A percentile compares a stretch with the other conserved stretches of the same genome.
Conservation (phyloP, 1,284 basidiomycete species). For the Ustilago sp. region DNA sequence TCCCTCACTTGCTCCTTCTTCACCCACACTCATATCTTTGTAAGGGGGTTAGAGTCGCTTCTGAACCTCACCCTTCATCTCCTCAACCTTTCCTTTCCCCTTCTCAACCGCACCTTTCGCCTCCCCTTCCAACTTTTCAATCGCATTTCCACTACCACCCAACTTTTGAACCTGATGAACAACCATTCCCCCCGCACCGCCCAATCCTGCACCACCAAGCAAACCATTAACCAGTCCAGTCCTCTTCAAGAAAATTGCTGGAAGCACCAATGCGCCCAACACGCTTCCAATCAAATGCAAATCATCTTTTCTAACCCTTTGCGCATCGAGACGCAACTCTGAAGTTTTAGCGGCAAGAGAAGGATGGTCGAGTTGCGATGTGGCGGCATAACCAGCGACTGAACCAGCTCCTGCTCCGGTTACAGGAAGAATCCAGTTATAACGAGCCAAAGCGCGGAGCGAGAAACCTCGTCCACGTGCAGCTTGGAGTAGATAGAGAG, state of each 20-base stretch:
- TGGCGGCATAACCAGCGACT: slow-evolving; percentile 43
- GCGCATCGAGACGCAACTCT: slow-evolving; percentile 31
- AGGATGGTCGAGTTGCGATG: slow-evolving; percentile 36
- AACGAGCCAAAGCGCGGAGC: slow-evolving; percentile 51
- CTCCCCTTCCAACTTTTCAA: neutral
- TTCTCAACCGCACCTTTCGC: slow-evolving; percentile 2
- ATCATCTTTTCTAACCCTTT: slow-evolving; percentile 59
- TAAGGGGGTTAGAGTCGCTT: slow-evolving; percentile 8
- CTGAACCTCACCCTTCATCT: slow-evolving; percentile 23
- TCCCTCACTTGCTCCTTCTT: neutral
- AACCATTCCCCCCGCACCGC: slow-evolving; percentile 56
- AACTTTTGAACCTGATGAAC: slow-evolving; percentile 50
- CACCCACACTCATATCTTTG: neutral
- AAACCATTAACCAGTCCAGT: slow-evolving; percentile 65
- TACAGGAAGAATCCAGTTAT: slow-evolving; percentile 61
- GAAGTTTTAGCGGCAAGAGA: slow-evolving; percentile 27
- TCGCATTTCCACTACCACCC: neutral
- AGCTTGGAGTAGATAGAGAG: slow-evolving; percentile 53
- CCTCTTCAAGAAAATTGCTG: slow-evolving; percentile 60
- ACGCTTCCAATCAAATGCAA: slow-evolving; percentile 63
- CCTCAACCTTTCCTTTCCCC: slow-evolving; percentile 11
- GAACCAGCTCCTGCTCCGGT: slow-evolving; percentile 43
- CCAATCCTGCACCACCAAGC: slow-evolving; percentile 63
- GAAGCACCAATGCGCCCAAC: slow-evolving; percentile 58
- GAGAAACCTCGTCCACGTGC: slow-evolving; percentile 52